Evolutionary conservation across 768 basidiomycete genomes (phyloP), one percentile per base, ranked within the genome.

Genomic region (Lactifluus volemus): DNA sequence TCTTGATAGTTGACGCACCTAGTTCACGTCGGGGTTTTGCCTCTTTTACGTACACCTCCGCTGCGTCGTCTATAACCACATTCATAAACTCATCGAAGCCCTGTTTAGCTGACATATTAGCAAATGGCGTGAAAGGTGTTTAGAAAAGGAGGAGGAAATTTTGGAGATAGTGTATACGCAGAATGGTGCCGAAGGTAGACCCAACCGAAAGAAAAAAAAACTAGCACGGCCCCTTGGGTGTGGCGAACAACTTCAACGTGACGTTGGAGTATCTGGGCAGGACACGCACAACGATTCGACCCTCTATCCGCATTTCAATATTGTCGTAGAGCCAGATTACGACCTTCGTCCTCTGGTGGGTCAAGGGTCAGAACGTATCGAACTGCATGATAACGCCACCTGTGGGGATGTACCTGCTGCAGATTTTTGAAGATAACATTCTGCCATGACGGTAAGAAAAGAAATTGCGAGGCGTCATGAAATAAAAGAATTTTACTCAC

Each of bases 31-130:
- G 79, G 49, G 92, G 89, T 74, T 94, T 90, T 56, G 83, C 85
- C 63, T 92, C 92, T 72, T 93, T 92, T 52, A 94, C 84, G 69
- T 84, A 96, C 11, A 97, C 86, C 73, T 99, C 96, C 54, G 84
- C 82, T 48, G 95, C 92, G 52, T 97, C 91, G 67, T 99, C 96
- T 25, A 99, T 76, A 39, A 98, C 91, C 34, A 99, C 76, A 71
- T 99, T 99, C 96, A 99, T 99, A 76, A 98, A 99, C 73, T 99
- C 96, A 71, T 99, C 96, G 68, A 99, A 99, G 44, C 96, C 95
- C 96, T 98, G n/a, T 62, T 44, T 57, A 55, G 47, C 45, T 41
- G 48, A 42, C 17, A 47, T 74, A 63, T 61, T 17, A 63, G 44
- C 29, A 39, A 19, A 14, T 9, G 10, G 51, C 21, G 12, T 36